A percentile compares a stretch with the other conserved stretches of the same genome.
Conservation (phyloP, 148 eudicot genomes). For the Camellia lanceoleosa region DNA sequence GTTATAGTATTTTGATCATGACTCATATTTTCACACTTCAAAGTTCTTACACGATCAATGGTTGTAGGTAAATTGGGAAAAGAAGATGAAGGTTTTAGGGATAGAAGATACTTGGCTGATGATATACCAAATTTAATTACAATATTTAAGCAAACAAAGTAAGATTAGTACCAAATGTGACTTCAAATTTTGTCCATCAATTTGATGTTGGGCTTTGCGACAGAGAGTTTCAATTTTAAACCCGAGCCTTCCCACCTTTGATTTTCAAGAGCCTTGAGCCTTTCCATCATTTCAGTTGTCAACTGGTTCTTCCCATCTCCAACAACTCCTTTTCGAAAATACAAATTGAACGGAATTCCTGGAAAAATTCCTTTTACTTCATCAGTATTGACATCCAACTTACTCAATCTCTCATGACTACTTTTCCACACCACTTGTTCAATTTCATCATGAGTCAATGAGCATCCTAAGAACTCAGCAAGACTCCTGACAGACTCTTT, state of each 20-base stretch:
- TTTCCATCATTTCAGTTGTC: slow-evolving; percentile 18
- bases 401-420: slow-evolving; percentile 17
- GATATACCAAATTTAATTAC: too few relatives aligned
- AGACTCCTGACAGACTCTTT: neutral
- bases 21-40: too few relatives aligned
- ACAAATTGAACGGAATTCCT: slow-evolving; percentile 12
- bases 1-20: too few relatives aligned
- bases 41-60: too few relatives aligned
- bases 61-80: too few relatives aligned
- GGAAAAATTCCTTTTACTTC: neutral
- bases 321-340: slow-evolving; percentile 15
- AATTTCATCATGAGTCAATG: neutral
- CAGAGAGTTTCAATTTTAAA: slow-evolving; percentile 4
- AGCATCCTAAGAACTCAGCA: slow-evolving; percentile 19
- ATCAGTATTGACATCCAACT: slow-evolving; percentile 17
- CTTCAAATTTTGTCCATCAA: neutral
- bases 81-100: too few relatives aligned
- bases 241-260: slow-evolving; percentile 20
- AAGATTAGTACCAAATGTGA: neutral
- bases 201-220: neutral
- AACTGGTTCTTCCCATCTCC: slow-evolving; percentile 15
- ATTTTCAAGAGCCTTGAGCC: slow-evolving; percentile 1
- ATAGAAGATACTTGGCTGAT: too few relatives aligned
- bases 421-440: slow-evolving; percentile 13
- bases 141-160: neutral